Conservation (phyloP, 805 yeast species). For the Torulaspora microellipsoides region DNA sequence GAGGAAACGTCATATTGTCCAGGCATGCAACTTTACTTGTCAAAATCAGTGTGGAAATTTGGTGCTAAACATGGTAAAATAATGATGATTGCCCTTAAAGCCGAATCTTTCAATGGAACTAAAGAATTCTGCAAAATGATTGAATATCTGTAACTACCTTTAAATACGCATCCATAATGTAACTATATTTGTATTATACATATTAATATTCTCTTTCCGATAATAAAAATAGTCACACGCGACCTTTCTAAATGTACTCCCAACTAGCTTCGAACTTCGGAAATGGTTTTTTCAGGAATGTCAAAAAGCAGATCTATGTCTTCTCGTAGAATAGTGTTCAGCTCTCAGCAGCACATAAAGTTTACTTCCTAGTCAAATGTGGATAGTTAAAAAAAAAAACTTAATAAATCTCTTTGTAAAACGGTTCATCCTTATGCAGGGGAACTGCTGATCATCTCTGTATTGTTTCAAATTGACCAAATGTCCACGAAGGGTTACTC, state of each 20-base stretch:
- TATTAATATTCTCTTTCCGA: too few relatives aligned
- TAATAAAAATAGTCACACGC: too few relatives aligned
- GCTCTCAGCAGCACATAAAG: too few relatives aligned
- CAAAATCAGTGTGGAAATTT: constrained; percentile 25
- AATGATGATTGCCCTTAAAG: constrained; percentile 22
- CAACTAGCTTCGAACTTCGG: too few relatives aligned
- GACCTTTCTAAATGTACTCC: too few relatives aligned
- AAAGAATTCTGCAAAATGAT: constrained; percentile 18
- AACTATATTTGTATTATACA: too few relatives aligned
- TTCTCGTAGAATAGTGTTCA: too few relatives aligned
- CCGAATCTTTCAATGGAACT: constrained; percentile 15
- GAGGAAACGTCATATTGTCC: constrained; percentile 5
- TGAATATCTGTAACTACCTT: constrained; percentile 12
- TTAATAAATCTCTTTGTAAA: constrained; percentile 98
- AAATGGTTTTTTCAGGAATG: too few relatives aligned
- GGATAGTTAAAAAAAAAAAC: constrained; percentile 53
- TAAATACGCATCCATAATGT: too few relatives aligned
- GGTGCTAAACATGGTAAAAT: constrained; percentile 15
- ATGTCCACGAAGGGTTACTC: constrained; percentile 57
- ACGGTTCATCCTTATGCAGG: constrained; percentile 99
- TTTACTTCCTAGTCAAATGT: too few relatives aligned
- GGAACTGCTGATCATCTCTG: constrained; percentile 99
- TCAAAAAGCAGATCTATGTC: too few relatives aligned
- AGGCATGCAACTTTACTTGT: constrained; percentile 18
- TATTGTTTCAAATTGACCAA: constrained; percentile 99